Evolutionary conservation across 768 basidiomycete genomes (phyloP).

Genomic region (Agaricus subrufescens): DNA sequence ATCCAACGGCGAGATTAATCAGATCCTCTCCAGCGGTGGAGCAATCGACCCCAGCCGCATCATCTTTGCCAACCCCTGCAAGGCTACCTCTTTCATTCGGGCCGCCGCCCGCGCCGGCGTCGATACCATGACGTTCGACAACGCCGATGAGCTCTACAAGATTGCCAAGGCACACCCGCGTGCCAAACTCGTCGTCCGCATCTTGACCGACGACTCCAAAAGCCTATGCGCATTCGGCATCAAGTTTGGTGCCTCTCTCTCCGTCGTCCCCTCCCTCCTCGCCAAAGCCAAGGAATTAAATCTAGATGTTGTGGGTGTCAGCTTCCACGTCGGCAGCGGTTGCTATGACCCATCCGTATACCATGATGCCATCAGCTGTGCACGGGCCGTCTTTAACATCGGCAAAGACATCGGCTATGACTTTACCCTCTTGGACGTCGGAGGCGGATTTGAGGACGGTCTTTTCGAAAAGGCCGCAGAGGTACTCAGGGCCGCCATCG

Average conservation of each 20-base stretch:
- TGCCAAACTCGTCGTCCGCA: constrained; percentile 88
- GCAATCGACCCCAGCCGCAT: constrained; percentile 70
- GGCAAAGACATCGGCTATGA: constrained; percentile 73
- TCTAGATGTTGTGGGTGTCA: constrained; percentile 88
- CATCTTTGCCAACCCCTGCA: constrained; percentile 99
- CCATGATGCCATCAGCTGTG: constrained; percentile 82
- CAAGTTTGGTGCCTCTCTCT: constrained; percentile 93
- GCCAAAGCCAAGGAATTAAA: constrained; percentile 71
- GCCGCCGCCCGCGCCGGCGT: constrained; percentile 77
- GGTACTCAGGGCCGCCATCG: constrained; percentile 67
- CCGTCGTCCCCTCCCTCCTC: constrained; percentile 74
- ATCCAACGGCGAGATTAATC: constrained; percentile 87
- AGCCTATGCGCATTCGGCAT: constrained; percentile 88
- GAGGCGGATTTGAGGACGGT: constrained; percentile 92
- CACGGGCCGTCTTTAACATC: constrained; percentile 84
- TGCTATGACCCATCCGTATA: constrained; percentile 92
- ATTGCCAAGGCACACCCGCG: constrained; percentile 73
- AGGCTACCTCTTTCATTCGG: constrained; percentile 90
- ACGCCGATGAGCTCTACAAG: constrained; percentile 93
- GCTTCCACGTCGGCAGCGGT: constrained; percentile 97
- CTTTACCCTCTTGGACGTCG: constrained; percentile 86
- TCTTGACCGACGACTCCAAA: constrained; percentile 97
- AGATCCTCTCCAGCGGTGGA: constrained; percentile 69
- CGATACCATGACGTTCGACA: constrained; percentile 97
- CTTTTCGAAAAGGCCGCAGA: constrained; percentile 78